Evolutionary conservation across 2,329 filamentous ascomycete genomes (phyloP).

Genomic region (Alternaria brassicae): DNA sequence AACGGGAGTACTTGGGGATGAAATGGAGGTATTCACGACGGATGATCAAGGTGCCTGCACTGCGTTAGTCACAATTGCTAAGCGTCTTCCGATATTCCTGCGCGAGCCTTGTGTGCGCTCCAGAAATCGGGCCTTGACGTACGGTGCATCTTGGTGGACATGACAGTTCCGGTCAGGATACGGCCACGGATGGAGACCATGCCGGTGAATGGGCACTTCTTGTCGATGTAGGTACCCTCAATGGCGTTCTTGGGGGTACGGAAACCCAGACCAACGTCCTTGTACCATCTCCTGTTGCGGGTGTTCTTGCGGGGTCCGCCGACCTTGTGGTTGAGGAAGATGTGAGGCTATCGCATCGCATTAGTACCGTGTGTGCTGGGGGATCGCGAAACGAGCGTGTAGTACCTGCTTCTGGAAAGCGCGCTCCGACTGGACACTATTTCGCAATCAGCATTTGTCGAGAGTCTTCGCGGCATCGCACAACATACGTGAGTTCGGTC

Average conservation of each 20-base stretch:
- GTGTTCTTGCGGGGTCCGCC: conserved; percentile 65
- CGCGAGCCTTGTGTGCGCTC: background rate
- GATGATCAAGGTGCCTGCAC: conserved; percentile 81
- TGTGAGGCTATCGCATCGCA: conserved; percentile 79
- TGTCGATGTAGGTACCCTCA: conserved; percentile 99
- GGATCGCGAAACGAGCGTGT: conserved; percentile 24
- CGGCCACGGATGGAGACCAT: conserved; percentile 99
- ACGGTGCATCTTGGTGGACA: conserved; percentile 99
- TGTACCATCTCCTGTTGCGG: conserved; percentile 85
- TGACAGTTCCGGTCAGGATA: conserved; percentile 99
- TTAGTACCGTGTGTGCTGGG: conserved; percentile 37
- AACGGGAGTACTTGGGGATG: conserved; percentile 99
- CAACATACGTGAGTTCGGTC: conserved; percentile 54
- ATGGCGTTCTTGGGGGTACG: conserved; percentile 98
- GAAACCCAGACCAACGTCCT: conserved; percentile 99
- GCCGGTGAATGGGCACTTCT: conserved; percentile 99
- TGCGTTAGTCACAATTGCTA: conserved; percentile 28
- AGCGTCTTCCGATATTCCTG: conserved; percentile 9
- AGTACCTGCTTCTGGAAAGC: conserved; percentile 86
- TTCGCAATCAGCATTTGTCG: conserved; percentile 46
- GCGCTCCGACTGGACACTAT: conserved; percentile 99
- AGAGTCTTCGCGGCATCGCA: conserved; percentile 9
- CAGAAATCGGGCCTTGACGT: conserved; percentile 26
- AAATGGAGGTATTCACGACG: conserved; percentile 99
- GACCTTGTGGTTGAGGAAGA: conserved; percentile 98